Evolutionary conservation across 1,284 basidiomycete species (phyloP), one percentile per base, ranked within the genome.

Genomic region (Cutaneotrichosporon arboriforme): DNA sequence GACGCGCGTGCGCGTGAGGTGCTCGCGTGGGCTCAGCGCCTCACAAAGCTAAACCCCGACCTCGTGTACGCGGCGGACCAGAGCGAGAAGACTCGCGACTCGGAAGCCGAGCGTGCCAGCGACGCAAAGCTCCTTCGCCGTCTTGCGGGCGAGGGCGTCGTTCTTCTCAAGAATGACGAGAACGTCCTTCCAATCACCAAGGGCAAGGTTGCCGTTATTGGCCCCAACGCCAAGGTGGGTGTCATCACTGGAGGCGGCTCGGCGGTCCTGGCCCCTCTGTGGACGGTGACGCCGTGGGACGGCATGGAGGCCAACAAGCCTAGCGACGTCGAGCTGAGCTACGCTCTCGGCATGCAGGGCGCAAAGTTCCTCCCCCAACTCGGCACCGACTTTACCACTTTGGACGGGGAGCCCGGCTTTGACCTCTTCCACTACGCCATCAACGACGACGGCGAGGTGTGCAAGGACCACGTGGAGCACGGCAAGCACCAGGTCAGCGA

Each of bases 221-320:
- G 82, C 0, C 79, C 80, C 17, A 82, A 83, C 64, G 81, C 81
- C 18, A 81, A 81, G 58, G 66, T 72, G 20, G 73, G 77, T 0
- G 76, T 79, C 55, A 75, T 78, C 21, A 79, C 79, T n/a, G 82
- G 81, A 26, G 82, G 82, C 33, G 82, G 82, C 9, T 34, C 23
- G 23, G 44, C 44, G 12, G 66, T 72, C 7, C 72, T 83, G 20
- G 63, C 74, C 31, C 69, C 79, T 4, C 75, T 76, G 4, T 82
- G 78, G 63, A 72, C 76, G 3, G 73, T 81, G 17, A 78, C 80
- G 1, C 80, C 80, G 15, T 74, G 79, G 38, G 75, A 81, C 47
- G 82, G 79, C 4, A 79, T 83, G 52, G 75, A 68, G 2, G 76
- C 73, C 0, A 73, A 77, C 34, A 59, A 64, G 53, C 74, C 77